Evolutionary conservation across 2,329 filamentous ascomycete genomes (phyloP), one percentile per base, ranked within the genome.

Genomic region (Malbranchea zuffiana): DNA sequence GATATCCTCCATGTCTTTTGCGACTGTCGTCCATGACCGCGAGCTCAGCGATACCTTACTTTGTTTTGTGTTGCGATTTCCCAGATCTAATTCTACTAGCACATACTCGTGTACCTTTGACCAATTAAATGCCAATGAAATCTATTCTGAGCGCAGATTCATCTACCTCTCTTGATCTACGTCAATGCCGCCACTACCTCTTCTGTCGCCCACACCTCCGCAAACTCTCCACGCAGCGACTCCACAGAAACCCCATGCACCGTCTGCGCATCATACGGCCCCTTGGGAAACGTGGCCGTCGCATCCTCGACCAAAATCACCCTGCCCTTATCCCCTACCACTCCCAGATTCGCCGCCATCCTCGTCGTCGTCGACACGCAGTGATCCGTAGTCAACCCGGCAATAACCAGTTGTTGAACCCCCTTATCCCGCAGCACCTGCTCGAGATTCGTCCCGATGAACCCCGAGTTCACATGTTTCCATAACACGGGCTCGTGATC

Each of bases 281-380:
- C 55, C 45, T 65, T 67, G 1, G 51, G 52, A 48, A 58, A 69
- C 2, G 65, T 60, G 10, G 65, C 66, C 27, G 64, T 66, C 1
- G 65, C 66, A 56, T 70, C 67, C 3, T 51, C 49, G 3, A 67
- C 59, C 10, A 68, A 47, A 16, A 69, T 44, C 32, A 68, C 59
- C 1, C 58, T 51, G 0, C 54, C 56, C 18, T 48, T 48, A 2
- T 53, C 46, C 6, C 52, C 47, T 26, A 62, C 57, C 11, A 69
- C 60, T 4, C 57, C 55, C 27, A 69, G 37, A 42, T 70, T 69
- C 12, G 52, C 60, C 1, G 66, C 66, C 63, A 68, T 67, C 5
- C 67, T 59, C 16, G 60, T 57, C 2, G 62, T 63, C 3, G 66
- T 69, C 39, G 60, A 66, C 10, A 70, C 64, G 36, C 66, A 70